Base-by-base conservation (phyloP, 2,329 filamentous ascomycete species). In the Neurospora sp. region DNA sequence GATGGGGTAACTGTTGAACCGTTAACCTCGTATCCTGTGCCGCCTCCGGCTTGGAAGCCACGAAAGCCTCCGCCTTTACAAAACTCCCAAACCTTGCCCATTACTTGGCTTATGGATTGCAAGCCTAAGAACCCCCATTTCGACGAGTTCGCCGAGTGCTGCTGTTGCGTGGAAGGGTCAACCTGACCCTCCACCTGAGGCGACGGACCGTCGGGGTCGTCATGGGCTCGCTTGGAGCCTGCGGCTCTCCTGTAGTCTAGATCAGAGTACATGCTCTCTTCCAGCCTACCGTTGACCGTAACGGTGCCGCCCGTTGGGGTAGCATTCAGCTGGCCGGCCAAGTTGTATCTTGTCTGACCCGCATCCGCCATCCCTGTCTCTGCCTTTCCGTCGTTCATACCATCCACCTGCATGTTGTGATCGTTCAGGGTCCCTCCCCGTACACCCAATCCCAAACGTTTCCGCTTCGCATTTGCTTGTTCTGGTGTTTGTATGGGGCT, bases 31-130 rank as follows among this genome's bases (percentile, higher is more conserved):
- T 94, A 97, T 36, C 88, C 89, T 71, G 83, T 84, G 8, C 94
- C 95, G 3, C 91, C 92, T 8, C 94, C 95, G 12, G 94, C 93
- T 72, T 94, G 89, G 78, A 97, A 97, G 0, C 94, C 94, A 69
- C 87, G 86, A 76, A 97, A 96, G 0, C 91, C 87, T 8, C 86
- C 88, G 0, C 83, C 82, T 78, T 84, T 92, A 82, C 94, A 97
- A 75, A 97, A 96, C 74, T 93, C 87, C 86, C 92, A 93, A 0
- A 97, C 88, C 76, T 90, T 95, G 19, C 92, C 91, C 1, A 91
- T 87, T 3, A 91, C 87, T 37, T 85, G 88, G 1, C 88, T 88
- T 8, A 92, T 84, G 0, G 91, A 84, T 52, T 82, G 86, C 39
- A 92, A 81, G 5, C 91, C 86, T 67, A 87, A 80, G 19, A 82